phyloP scores from a whole-genome alignment of 805 yeast species.

The Scheffersomyces coipomensis region DNA sequence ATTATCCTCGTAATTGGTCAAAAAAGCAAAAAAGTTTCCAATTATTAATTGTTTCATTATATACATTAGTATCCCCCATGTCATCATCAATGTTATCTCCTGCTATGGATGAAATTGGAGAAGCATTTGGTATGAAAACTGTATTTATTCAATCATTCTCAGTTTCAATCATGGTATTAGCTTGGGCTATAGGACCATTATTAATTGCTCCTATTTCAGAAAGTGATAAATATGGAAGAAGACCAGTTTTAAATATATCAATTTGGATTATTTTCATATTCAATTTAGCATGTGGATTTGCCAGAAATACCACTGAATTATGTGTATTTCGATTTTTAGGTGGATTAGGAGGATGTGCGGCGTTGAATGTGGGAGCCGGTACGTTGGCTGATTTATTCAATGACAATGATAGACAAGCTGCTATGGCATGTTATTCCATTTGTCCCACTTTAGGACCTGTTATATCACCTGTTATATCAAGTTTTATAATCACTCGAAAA shows the following conservation, averaged over 20 bases:
- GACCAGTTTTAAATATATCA: slow-evolving; percentile 51
- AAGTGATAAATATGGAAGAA: slow-evolving; percentile 54
- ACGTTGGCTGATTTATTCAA: slow-evolving; percentile 61
- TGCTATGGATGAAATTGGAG: slow-evolving; percentile 49
- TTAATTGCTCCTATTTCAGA: slow-evolving; percentile 69
- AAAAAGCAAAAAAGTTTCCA: slow-evolving; percentile 37
- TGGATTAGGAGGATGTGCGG: slow-evolving; percentile 68
- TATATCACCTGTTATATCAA: slow-evolving; percentile 25
- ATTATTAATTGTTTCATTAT: slow-evolving; percentile 48
- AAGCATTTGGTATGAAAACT: slow-evolving; percentile 40
- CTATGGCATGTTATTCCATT: slow-evolving; percentile 23
- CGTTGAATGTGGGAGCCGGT: slow-evolving; percentile 70
- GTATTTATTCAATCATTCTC: slow-evolving; percentile 48
- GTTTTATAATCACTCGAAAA: slow-evolving; percentile 18
- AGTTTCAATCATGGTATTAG: slow-evolving; percentile 65
- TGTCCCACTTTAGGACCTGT: slow-evolving; percentile 32
- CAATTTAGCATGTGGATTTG: slow-evolving; percentile 62
- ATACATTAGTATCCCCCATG: slow-evolving; percentile 60
- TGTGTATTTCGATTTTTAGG: slow-evolving; percentile 60
- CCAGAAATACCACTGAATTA: slow-evolving; percentile 57
- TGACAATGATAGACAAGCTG: slow-evolving; percentile 45
- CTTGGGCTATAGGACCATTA: slow-evolving; percentile 68
- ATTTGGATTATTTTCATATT: slow-evolving; percentile 48
- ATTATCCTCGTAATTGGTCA: slow-evolving; percentile 66
- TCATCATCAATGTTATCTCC: slow-evolving; percentile 65